Conservation (phyloP, 2,329 filamentous ascomycete species). For the Colletotrichum theobromicola region DNA sequence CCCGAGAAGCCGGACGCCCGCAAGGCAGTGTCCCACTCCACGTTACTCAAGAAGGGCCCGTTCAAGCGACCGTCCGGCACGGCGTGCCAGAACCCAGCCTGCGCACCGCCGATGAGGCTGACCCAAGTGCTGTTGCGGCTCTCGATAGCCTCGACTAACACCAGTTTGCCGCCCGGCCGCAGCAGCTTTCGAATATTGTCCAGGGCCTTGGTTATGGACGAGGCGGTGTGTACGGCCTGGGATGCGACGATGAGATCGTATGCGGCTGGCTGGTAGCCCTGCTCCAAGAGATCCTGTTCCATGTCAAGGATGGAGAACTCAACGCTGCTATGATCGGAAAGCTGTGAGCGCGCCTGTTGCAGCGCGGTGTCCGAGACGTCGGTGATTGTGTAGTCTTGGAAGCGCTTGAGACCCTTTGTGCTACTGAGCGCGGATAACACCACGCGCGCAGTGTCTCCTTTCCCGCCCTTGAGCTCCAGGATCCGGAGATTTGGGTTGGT, state of each 20-base stretch:
- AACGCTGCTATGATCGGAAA: constrained; percentile 25
- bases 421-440: background rate
- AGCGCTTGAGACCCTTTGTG: background rate
- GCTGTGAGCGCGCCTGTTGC: constrained; percentile 28
- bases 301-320: constrained; percentile 38
- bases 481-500: background rate
- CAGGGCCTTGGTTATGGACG: constrained; percentile 26
- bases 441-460: background rate
- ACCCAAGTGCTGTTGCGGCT: background rate
- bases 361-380: constrained; percentile 43
- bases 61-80: background rate
- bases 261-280: constrained; percentile 26
- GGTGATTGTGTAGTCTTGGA: constrained; percentile 25
- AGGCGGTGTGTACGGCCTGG: constrained; percentile 33
- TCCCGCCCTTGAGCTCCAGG: background rate
- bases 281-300: constrained; percentile 28
- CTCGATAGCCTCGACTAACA: constrained; percentile 31
- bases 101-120: background rate
- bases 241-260: constrained; percentile 33
- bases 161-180: constrained; percentile 32
- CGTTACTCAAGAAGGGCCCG: background rate
- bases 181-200: constrained; percentile 27
- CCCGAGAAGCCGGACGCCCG: background rate
- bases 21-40: background rate
- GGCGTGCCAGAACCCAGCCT: background rate